Evolutionary conservation across 2,329 filamentous ascomycete species (phyloP), one percentile per base, ranked within the genome.

Genomic region (Pezicula radicicola): DNA sequence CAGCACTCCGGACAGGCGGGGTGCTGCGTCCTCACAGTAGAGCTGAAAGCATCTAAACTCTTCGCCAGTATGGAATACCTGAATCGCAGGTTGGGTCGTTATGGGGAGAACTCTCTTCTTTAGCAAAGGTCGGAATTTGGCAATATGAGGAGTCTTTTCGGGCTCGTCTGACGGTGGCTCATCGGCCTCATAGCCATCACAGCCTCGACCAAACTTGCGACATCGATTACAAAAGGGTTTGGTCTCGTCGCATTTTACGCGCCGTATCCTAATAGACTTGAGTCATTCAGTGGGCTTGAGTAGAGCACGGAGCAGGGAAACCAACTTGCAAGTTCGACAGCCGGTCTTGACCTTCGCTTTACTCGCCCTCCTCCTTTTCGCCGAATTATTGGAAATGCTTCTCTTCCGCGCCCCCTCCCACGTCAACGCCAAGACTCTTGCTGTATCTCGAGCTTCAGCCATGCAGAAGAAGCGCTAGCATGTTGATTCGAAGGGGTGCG

Each of bases 11-110:
- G 55, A 51, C 10, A 58, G 37, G 10, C 53, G 37, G n/a, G 51
- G 53, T 13, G 55, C 55, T n/a, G 52, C 49, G 5, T 58, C 55
- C 45, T 58, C 55, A 16, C 50, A 50, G 25, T 55, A 58, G 9
- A 52, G 9, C 18, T 47, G 51, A 35, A 58, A 58, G 48, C 49
- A 55, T 28, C 42, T 37, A 44, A 49, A 55, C 42, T 58, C 55
- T n/a, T 55, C 51, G 41, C 53, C 48, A 12, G 49, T 55, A 3
- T 40, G 37, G 45, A 54, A 58, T 7, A 53, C 45, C 27, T 55
- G 48, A 16, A 55, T 46, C 9, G 36, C 37, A n/a, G 50, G 25
- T 19, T 42, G 40, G 4, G 18, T 25, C 18, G 40, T 19, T 15
- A 42, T 42, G 7, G 12, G 15, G 40, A 25, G 12, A 5, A 10